A percentile compares a stretch with the other conserved stretches of the same genome.
phyloP scores from a whole-genome alignment of 345 rosid genomes.

The Rhodomyrtus tomentosa region DNA sequence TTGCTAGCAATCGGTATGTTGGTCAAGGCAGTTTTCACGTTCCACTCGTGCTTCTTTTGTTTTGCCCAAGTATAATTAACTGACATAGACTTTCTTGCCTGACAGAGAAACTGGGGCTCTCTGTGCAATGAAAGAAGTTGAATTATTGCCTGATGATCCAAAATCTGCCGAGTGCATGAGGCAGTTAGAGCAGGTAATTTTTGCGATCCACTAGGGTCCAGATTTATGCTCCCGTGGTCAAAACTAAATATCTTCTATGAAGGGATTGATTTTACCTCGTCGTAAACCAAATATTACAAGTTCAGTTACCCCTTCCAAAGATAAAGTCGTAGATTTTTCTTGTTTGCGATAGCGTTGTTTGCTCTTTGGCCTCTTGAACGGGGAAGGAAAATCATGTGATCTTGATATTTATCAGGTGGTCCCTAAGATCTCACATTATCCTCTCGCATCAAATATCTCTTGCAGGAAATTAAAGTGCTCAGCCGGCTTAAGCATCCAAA shows the following conservation, averaged over 20 bases:
- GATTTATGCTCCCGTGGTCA: not conserved
- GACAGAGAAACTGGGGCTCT: slow-evolving; percentile 89
- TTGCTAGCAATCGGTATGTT: slow-evolving; percentile 69
- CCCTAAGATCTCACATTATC: not conserved
- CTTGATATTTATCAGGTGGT: not conserved
- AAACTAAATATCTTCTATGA: not conserved
- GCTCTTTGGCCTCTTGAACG: not conserved
- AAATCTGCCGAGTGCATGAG: slow-evolving; percentile 73
- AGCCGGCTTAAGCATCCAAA: slow-evolving; percentile 90
- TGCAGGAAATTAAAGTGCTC: slow-evolving; percentile 87
- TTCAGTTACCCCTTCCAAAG: not conserved
- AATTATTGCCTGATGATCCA: slow-evolving; percentile 82
- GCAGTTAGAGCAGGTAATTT: slow-evolving; percentile 78
- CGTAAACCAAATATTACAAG: not conserved
- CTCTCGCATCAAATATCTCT: not conserved
- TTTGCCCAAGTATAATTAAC: slow-evolving; percentile 1
- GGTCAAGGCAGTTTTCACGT: not conserved
- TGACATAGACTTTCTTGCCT: slow-evolving; percentile 3
- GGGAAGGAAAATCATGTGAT: not conserved
- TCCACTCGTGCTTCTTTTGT: not conserved
- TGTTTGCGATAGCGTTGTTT: not conserved
- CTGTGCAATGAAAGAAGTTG: slow-evolving; percentile 98
- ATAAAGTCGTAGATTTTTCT: not conserved
- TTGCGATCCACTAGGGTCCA: not conserved
- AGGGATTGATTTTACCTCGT: not conserved